Percentiles rank a stretch among this genome's conserved stretches.
Conservation (phyloP, 768 basidiomycete species). For the Tylopilus plumbeoviolaceoides region DNA sequence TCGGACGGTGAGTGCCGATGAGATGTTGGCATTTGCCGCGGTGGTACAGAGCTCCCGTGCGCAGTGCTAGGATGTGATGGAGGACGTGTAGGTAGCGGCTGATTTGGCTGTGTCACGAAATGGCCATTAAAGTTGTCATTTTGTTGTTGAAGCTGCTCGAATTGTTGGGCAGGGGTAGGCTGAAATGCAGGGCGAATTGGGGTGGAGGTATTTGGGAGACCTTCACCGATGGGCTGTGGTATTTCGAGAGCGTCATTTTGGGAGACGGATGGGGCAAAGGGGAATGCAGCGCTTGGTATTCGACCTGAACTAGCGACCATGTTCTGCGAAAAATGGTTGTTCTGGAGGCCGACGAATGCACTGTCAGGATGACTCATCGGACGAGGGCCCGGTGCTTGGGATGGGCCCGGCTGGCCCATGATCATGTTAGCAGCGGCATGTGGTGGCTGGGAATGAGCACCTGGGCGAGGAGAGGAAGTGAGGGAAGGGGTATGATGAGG, state of each 20-base stretch:
- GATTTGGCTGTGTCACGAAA: slow-evolving; percentile 38
- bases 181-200: slow-evolving; percentile 40
- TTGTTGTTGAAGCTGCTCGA: slow-evolving; percentile 49
- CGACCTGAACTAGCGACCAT: slow-evolving; percentile 34
- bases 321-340: slow-evolving; percentile 30
- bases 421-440: slow-evolving; percentile 26
- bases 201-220: slow-evolving; percentile 37
- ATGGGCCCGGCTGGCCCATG: slow-evolving; percentile 29
- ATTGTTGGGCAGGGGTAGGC: slow-evolving; percentile 61
- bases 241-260: slow-evolving; percentile 47
- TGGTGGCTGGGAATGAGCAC: slow-evolving; percentile 27
- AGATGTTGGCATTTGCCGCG: slow-evolving; percentile 33
- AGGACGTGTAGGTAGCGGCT: slow-evolving; percentile 39
- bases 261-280: slow-evolving; percentile 48
- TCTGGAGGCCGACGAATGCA: slow-evolving; percentile 42
- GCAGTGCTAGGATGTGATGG: slow-evolving; percentile 39
- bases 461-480: slow-evolving; percentile 30
- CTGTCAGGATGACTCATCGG: slow-evolving; percentile 46
- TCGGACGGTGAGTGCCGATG: slow-evolving; percentile 48
- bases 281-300: slow-evolving; percentile 35
- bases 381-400: slow-evolving; percentile 27
- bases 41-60: slow-evolving; percentile 29
- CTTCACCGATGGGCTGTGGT: slow-evolving; percentile 38
- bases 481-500: slow-evolving; percentile 29
- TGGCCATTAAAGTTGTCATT: slow-evolving; percentile 30